A percentile compares a stretch with the other conserved stretches of the same genome.
Conservation (phyloP, 148 eudicot species). For the Dysphania ambrosioides region DNA sequence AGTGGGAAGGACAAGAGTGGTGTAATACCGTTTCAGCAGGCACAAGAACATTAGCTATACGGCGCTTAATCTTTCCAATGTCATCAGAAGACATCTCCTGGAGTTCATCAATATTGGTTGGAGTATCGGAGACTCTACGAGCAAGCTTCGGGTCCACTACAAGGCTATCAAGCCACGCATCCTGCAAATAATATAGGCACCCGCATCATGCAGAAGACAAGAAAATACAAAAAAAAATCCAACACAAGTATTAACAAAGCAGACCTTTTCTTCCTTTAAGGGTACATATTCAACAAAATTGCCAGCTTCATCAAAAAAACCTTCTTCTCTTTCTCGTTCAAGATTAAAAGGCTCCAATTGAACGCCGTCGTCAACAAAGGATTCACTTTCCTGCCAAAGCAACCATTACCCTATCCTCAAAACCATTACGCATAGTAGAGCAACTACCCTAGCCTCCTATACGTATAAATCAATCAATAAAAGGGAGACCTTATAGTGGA, state of each 20-base stretch:
- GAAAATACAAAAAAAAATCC: slow-evolving; percentile 1
- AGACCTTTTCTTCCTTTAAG: slow-evolving; percentile 77
- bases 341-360: slow-evolving; percentile 82
- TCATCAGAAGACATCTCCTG: slow-evolving; percentile 56
- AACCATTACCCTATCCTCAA: slow-evolving; percentile 6
- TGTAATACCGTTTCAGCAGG: slow-evolving; percentile 79
- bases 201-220: neutral
- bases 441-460: slow-evolving; percentile 1
- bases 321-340: slow-evolving; percentile 85
- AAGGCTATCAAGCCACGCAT: slow-evolving; percentile 96
- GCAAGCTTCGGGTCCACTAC: slow-evolving; percentile 59
- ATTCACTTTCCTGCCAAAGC: slow-evolving; percentile 57
- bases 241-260: neutral
- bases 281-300: slow-evolving; percentile 74
- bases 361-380: slow-evolving; percentile 66
- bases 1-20: neutral
- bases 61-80: slow-evolving; percentile 73
- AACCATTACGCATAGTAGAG: slow-evolving; percentile 1
- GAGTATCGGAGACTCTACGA: slow-evolving; percentile 28
- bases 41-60: slow-evolving; percentile 83
- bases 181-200: slow-evolving; percentile 40
- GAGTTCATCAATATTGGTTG: slow-evolving; percentile 42
- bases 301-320: slow-evolving; percentile 87
- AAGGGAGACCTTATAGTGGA: slow-evolving; percentile 54
- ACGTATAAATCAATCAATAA: neutral